Conservation (phyloP, 495 filamentous ascomycete species). For the Endocarpon pusillum region DNA sequence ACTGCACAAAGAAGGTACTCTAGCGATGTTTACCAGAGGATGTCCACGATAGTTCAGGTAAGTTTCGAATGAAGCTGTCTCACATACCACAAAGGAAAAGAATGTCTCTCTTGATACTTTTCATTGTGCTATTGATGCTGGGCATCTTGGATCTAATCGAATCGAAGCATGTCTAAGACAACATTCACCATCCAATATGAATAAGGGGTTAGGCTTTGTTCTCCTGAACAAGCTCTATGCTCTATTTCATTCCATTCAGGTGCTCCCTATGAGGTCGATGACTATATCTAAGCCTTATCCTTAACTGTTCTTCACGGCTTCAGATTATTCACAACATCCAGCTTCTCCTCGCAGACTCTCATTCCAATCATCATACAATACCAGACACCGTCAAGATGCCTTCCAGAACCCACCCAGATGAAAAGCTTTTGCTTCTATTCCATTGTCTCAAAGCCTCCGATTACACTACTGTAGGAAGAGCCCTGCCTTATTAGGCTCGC, state of each 20-base stretch:
- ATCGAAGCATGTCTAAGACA: too few species aligned
- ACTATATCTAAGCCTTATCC: too few species aligned
- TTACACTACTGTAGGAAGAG: slow-evolving; percentile 13
- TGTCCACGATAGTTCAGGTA: too few species aligned
- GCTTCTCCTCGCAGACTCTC: neutral
- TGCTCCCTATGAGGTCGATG: neutral
- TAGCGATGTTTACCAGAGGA: neutral
- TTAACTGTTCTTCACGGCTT: too few species aligned
- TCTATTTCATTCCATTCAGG: neutral
- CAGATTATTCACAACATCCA: neutral
- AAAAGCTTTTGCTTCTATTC: slow-evolving; percentile 22
- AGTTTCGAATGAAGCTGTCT: too few species aligned
- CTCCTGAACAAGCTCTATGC: too few species aligned
- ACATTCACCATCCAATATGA: too few species aligned
- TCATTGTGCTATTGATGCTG: too few species aligned
- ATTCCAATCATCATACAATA: neutral
- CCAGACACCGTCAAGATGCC: slow-evolving; percentile 7
- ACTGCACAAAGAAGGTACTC: neutral
- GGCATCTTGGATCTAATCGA: too few species aligned
- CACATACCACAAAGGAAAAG: too few species aligned
- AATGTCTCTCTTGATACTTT: too few species aligned
- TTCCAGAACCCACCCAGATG: slow-evolving; percentile 15
- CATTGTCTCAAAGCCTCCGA: slow-evolving; percentile 20
- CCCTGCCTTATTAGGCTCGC: neutral
- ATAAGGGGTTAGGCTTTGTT: too few species aligned